Conservation (phyloP, 1,284 basidiomycete species). For the Phylloboletellus chloephorus region DNA sequence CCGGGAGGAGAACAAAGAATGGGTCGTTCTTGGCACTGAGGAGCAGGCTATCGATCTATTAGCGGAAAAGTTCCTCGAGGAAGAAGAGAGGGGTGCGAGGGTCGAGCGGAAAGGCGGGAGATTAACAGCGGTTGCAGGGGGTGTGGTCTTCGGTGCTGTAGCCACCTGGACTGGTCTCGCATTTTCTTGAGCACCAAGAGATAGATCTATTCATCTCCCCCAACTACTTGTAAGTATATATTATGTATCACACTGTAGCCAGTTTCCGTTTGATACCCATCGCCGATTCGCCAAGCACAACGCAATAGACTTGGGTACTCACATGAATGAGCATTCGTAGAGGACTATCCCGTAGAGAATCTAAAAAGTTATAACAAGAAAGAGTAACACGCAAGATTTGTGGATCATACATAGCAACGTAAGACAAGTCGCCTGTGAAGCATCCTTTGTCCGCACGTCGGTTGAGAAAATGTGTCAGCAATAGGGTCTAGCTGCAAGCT, state of each 20-base stretch:
- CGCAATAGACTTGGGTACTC: too few relatives aligned
- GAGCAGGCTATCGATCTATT: conserved; percentile 35
- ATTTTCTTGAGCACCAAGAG: conserved; percentile 24
- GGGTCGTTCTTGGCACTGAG: conserved; percentile 49
- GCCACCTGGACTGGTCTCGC: conserved; percentile 35
- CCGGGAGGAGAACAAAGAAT: conserved; percentile 32
- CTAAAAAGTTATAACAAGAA: not conserved
- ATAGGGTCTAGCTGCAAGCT: not conserved
- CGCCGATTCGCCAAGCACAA: too few relatives aligned
- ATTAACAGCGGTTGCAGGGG: conserved; percentile 32
- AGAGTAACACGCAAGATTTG: not conserved
- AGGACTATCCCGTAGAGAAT: not conserved
- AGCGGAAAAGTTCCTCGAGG: conserved; percentile 32
- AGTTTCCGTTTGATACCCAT: not conserved
- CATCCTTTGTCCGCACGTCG: conserved; percentile 8
- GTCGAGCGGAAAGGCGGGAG: conserved; percentile 19
- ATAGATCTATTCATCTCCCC: not conserved
- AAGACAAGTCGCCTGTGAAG: not conserved
- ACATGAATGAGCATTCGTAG: conserved; percentile 4
- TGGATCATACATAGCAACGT: conserved; percentile 1
- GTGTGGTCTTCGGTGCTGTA: conserved; percentile 35
- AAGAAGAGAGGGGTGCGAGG: conserved; percentile 22
- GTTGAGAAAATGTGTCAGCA: not conserved
- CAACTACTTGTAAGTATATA: not conserved
- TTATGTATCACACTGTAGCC: not conserved